Percentiles rank a stretch among this genome's conserved stretches.
phyloP scores from a whole-genome alignment of 352 stramenopile species.

The Phytophthora palmivora region DNA sequence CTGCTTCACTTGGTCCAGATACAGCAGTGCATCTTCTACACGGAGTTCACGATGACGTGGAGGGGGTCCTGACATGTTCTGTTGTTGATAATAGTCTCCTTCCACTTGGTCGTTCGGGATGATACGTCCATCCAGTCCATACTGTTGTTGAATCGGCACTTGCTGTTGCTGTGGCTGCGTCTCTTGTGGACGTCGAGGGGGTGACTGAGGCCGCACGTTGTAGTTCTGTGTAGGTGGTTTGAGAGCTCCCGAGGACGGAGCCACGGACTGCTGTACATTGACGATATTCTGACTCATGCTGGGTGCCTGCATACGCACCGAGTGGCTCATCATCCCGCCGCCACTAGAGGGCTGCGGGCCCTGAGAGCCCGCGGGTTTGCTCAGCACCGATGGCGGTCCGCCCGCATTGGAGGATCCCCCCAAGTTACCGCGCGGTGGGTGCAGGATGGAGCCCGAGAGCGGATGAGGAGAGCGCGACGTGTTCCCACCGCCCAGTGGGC shows the following conservation, averaged over 20 bases:
- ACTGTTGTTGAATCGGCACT: conserved; percentile 56
- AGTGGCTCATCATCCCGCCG: conserved; percentile 57
- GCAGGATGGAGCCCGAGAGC: conserved; percentile 71
- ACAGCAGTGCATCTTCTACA: conserved; percentile 99
- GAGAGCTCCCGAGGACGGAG: conserved; percentile 33
- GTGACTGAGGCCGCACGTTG: conserved; percentile 52
- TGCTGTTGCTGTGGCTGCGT: conserved; percentile 57
- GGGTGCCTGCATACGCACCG: conserved; percentile 63
- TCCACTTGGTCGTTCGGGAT: conserved; percentile 47
- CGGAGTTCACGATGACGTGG: conserved; percentile 80
- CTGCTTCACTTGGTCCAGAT: conserved; percentile 99
- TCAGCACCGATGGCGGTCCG: conserved; percentile 61
- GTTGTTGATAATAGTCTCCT: conserved; percentile 51
- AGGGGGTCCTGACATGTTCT: conserved; percentile 27
- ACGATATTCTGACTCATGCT: conserved; percentile 56
- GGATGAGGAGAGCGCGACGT: conserved; percentile 70
- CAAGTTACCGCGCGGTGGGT: conserved; percentile 59
- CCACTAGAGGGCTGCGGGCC: conserved; percentile 29
- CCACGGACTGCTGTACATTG: conserved; percentile 42
- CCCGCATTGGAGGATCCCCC: conserved; percentile 33
- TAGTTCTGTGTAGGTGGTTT: conserved; percentile 45
- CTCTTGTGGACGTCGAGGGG: conserved; percentile 45
- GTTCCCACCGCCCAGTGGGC: conserved; percentile 55
- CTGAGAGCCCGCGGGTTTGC: conserved; percentile 51
- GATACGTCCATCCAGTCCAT: conserved; percentile 66